Percentiles rank a stretch among this genome's conserved stretches.
Conservation (phyloP, 2,329 filamentous ascomycete species). For the Fusarium avenaceum region DNA sequence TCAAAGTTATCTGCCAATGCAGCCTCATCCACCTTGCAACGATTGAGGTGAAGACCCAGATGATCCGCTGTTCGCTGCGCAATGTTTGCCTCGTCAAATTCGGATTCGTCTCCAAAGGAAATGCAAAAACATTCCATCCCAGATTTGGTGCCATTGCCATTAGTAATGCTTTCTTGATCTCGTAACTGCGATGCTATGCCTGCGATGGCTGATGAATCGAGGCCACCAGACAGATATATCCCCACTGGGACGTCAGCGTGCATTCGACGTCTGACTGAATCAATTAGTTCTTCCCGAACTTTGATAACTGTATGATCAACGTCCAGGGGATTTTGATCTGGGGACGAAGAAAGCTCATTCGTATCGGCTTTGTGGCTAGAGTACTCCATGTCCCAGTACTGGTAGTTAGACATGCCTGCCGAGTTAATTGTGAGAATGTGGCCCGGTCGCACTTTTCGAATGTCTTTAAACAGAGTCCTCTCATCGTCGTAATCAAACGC, state of each 20-base stretch:
- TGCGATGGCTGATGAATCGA: not conserved
- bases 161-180: not conserved
- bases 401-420: not conserved
- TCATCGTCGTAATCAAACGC: not conserved
- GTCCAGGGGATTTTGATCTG: not conserved
- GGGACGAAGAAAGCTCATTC: not conserved
- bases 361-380: not conserved
- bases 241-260: not conserved
- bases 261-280: not conserved
- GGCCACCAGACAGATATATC: not conserved
- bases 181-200: not conserved
- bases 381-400: not conserved
- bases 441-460: not conserved
- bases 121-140: not conserved
- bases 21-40: not conserved
- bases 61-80: not conserved
- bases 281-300: not conserved
- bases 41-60: not conserved
- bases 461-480: not conserved
- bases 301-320: not conserved
- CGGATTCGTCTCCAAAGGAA: not conserved
- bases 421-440: not conserved
- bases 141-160: not conserved
- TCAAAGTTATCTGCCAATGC: conserved; percentile 2
- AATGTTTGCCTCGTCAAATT: not conserved